These are phyloP conservation scores for Athelia psychrophila DNA, from an alignment of 1,284 basidiomycete genomes.

Conservation along the genomic window DNA sequence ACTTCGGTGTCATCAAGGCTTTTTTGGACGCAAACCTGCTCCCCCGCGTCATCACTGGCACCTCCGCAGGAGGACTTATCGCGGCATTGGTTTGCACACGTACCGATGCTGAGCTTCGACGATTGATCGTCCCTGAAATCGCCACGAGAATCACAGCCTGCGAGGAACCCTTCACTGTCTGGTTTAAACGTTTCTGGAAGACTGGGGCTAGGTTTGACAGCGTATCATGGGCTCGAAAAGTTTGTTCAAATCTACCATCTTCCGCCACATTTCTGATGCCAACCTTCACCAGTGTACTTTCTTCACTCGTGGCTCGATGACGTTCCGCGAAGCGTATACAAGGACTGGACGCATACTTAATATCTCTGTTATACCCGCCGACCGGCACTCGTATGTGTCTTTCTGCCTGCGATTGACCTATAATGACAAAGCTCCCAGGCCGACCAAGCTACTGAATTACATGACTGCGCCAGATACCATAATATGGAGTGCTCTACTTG, in stretches of 20 bases:
- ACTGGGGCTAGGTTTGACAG: constrained; percentile 96
- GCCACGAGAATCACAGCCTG: constrained; percentile 91
- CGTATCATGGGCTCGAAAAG: constrained; percentile 89
- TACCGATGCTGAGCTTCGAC: constrained; percentile 85
- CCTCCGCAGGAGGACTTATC: constrained; percentile 89
- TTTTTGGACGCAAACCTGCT: constrained; percentile 87
- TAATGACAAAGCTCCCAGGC: constrained; percentile 40
- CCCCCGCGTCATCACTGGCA: constrained; percentile 89
- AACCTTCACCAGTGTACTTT: constrained; percentile 56
- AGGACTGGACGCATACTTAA: constrained; percentile 93
- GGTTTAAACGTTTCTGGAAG: constrained; percentile 78
- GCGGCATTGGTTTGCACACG: constrained; percentile 86
- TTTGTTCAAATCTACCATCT: constrained; percentile 21
- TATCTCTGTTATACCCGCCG: constrained; percentile 92
- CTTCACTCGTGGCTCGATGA: constrained; percentile 93
- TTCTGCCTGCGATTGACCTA: constrained; percentile 4
- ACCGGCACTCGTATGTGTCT: constrained; percentile 80
- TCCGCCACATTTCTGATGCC: not conserved
- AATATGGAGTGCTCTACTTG: constrained; percentile 76
- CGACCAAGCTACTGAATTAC: constrained; percentile 94
- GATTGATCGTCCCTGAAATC: constrained; percentile 76
- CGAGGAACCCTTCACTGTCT: constrained; percentile 78
- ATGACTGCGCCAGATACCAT: constrained; percentile 91
- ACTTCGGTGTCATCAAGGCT: constrained; percentile 90
- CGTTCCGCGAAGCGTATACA: constrained; percentile 94